Conservation (phyloP, 116 monocot genomes). For the Thalassia testudinum region DNA sequence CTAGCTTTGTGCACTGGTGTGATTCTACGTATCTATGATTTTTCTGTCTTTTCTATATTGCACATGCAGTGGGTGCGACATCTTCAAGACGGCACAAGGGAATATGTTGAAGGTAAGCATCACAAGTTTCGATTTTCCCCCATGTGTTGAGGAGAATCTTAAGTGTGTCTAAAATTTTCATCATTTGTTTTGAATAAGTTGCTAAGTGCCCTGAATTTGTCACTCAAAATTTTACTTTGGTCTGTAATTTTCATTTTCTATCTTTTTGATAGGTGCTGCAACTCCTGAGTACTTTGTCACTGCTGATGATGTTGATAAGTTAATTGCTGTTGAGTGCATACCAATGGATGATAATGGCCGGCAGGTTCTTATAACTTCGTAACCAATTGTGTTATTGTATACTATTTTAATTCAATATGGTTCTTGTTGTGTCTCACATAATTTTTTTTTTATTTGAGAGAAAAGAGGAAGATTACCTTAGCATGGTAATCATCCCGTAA, state of each 20-base stretch:
- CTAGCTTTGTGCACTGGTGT: too few species aligned
- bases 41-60: slow-evolving; percentile 1
- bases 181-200: not conserved
- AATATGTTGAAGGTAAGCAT: slow-evolving; percentile 67
- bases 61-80: slow-evolving; percentile 70
- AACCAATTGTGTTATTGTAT: too few species aligned
- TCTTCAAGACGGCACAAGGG: slow-evolving; percentile 65
- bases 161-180: too few species aligned
- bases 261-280: slow-evolving; percentile 40
- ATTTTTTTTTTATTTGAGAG: too few species aligned
- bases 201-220: not conserved
- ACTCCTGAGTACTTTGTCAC: slow-evolving; percentile 80
- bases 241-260: too few species aligned
- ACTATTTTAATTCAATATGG: too few species aligned
- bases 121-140: not conserved
- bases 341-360: slow-evolving; percentile 77
- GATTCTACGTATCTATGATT: too few species aligned
- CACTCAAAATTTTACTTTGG: too few species aligned
- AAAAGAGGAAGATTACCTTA: too few species aligned
- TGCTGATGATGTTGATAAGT: slow-evolving; percentile 85
- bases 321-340: slow-evolving; percentile 76
- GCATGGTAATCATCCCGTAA: too few species aligned
- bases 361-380: slow-evolving; percentile 36
- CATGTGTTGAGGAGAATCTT: not conserved
- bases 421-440: too few species aligned